phyloP scores from a whole-genome alignment of 2,329 filamentous ascomycete genomes.

The Plenodomus tracheiphilus region DNA sequence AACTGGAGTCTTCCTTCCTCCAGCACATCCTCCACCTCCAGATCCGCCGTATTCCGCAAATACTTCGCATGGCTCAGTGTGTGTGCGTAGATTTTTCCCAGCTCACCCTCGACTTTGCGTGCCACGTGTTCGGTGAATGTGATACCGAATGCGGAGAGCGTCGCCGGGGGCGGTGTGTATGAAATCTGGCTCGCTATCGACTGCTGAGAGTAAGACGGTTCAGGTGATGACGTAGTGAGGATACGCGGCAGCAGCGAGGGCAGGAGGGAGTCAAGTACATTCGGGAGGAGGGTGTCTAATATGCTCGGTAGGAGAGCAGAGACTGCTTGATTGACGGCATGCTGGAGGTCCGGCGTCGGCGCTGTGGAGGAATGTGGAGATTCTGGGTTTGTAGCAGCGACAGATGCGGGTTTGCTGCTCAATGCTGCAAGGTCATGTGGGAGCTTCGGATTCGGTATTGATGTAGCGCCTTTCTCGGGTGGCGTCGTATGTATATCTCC shows the following conservation, averaged over 20 bases:
- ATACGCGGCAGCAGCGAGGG: slow-evolving; percentile 7
- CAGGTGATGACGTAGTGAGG: slow-evolving; percentile 1
- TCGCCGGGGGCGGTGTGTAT: not conserved
- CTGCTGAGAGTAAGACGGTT: not conserved
- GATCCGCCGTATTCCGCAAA: slow-evolving; percentile 7
- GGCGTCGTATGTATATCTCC: not conserved
- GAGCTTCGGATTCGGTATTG: slow-evolving; percentile 4
- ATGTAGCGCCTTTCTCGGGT: not conserved
- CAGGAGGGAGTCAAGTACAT: slow-evolving; percentile 1
- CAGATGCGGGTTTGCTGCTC: not conserved
- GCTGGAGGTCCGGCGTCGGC: slow-evolving; percentile 3
- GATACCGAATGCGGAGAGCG: slow-evolving; percentile 5
- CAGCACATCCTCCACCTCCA: slow-evolving; percentile 11
- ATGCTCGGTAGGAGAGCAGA: slow-evolving; percentile 3
- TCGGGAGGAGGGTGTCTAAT: slow-evolving; percentile 7
- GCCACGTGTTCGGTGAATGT: slow-evolving; percentile 5
- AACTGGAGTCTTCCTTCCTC: slow-evolving; percentile 8
- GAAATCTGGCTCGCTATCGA: not conserved
- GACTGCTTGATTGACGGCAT: slow-evolving; percentile 6
- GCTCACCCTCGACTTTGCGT: not conserved
- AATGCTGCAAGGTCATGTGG: not conserved
- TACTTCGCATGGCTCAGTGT: slow-evolving; percentile 8
- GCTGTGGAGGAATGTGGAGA: not conserved
- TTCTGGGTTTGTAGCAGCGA: not conserved
- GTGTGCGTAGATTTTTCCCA: slow-evolving; percentile 6